These are phyloP conservation scores for Hypoxylon fragiforme DNA, from an alignment of 495 filamentous ascomycete species.

Conservation along the genomic window DNA sequence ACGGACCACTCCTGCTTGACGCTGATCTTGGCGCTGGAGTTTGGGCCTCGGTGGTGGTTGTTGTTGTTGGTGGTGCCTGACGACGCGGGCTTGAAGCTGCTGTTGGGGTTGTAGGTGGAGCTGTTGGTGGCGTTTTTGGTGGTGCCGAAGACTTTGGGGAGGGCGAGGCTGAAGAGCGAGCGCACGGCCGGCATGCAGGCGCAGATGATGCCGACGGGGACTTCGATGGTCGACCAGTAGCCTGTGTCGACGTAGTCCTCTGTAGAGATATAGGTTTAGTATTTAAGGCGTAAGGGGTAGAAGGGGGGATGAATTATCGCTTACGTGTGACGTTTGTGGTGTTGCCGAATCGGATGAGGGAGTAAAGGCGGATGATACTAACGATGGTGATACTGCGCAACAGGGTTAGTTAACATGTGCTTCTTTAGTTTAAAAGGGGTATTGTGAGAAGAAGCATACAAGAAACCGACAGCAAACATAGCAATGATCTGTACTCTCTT, in stretches of 20 bases:
- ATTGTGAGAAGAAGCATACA: conserved; percentile 13
- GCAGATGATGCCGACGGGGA: conserved; percentile 45
- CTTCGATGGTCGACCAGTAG: conserved; percentile 49
- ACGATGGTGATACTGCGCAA: conserved; percentile 39
- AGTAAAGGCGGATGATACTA: conserved; percentile 42
- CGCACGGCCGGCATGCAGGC: conserved; percentile 46
- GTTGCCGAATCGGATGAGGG: conserved; percentile 39
- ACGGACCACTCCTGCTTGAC: conserved; percentile 32
- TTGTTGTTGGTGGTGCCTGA: no score
- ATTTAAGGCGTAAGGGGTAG: not conserved
- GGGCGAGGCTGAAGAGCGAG: conserved; percentile 34
- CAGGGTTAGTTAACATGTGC: conserved; percentile 4
- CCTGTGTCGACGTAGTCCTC: conserved; percentile 46
- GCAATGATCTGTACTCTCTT: conserved; percentile 44
- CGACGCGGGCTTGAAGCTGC: conserved; percentile 11
- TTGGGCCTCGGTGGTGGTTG: conserved; percentile 9
- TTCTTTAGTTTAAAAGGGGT: no score
- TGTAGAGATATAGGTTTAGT: not conserved
- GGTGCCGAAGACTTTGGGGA: conserved; percentile 35
- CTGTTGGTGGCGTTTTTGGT: conserved; percentile 5
- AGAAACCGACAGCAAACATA: conserved; percentile 52
- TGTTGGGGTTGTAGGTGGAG: conserved; percentile 21
- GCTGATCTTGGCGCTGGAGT: conserved; percentile 20
- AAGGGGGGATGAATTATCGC: not conserved
- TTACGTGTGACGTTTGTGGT: conserved; percentile 43